phyloP scores from a whole-genome alignment of 2,329 filamentous ascomycete species.

The Aspergillus sp. region DNA sequence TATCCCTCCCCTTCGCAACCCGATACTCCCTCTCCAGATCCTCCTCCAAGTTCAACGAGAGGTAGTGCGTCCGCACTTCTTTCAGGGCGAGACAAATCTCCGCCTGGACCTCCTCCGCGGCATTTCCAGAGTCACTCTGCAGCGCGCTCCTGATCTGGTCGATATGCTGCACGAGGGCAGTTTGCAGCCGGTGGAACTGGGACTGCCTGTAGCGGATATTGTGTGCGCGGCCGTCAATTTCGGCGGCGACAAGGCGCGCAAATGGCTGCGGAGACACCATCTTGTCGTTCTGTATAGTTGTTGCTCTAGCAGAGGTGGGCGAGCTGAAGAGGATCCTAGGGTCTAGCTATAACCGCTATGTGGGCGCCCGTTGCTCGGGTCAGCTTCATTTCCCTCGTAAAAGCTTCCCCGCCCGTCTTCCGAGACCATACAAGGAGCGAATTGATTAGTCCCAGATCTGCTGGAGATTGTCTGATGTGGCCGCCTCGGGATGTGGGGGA shows the following conservation, averaged over 20 bases:
- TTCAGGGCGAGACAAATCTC: conserved; percentile 27
- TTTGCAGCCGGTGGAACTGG: conserved; percentile 41
- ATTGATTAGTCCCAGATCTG: neutral
- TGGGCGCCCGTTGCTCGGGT: no score
- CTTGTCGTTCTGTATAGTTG: neutral
- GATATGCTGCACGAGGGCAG: conserved; percentile 27
- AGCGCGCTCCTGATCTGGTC: conserved; percentile 33
- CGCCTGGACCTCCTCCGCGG: conserved; percentile 33
- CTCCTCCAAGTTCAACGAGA: conserved; percentile 14
- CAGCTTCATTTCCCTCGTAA: no score
- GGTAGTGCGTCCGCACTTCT: conserved; percentile 28
- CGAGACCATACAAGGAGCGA: neutral
- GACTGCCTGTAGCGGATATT: conserved; percentile 40
- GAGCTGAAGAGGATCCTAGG: neutral
- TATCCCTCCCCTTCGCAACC: conserved; percentile 23
- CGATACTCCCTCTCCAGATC: conserved; percentile 22
- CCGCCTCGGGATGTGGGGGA: conserved; percentile 27
- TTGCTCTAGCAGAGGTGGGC: neutral
- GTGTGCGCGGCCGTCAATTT: conserved; percentile 40
- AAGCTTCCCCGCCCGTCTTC: no score
- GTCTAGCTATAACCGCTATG: no score
- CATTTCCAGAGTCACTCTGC: conserved; percentile 27
- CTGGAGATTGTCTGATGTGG: neutral
- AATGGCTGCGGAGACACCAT: conserved; percentile 16
- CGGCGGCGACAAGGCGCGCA: conserved; percentile 33